Evolutionary conservation across 208 protist genomes (phyloP).

Genomic region (Leishmania martiniquensis): DNA sequence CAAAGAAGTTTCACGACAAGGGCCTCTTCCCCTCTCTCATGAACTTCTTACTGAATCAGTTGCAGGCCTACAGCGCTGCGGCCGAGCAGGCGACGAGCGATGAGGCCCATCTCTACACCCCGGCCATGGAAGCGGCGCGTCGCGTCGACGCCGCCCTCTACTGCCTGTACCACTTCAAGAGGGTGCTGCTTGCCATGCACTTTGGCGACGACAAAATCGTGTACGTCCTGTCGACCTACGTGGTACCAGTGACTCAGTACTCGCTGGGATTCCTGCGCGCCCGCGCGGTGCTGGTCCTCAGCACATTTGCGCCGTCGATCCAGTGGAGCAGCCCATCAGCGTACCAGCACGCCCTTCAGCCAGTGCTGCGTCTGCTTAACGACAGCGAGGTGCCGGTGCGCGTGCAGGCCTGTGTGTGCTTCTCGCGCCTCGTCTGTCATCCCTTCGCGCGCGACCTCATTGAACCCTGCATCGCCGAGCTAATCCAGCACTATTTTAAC

Average conservation of each 20-base stretch:
- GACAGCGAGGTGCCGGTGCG: constrained; percentile 88
- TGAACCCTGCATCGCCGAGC: constrained; percentile 80
- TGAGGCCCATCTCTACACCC: constrained; percentile 29
- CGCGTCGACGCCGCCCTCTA: constrained; percentile 78
- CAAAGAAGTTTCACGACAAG: constrained; percentile 72
- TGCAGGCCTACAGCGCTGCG: constrained; percentile 45
- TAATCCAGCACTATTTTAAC: constrained; percentile 92
- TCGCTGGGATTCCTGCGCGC: constrained; percentile 87
- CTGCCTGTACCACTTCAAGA: constrained; percentile 78
- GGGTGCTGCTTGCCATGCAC: constrained; percentile 46
- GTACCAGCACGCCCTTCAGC: constrained; percentile 62
- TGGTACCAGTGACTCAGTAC: constrained; percentile 71
- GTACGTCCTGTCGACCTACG: constrained; percentile 70
- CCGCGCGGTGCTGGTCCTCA: constrained; percentile 77
- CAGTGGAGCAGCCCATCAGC: constrained; percentile 67
- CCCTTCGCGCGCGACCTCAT: constrained; percentile 73
- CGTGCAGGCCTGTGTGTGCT: constrained; percentile 84
- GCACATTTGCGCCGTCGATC: constrained; percentile 62
- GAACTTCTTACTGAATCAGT: constrained; percentile 76
- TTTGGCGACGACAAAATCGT: constrained; percentile 84
- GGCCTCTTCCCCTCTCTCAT: constrained; percentile 59
- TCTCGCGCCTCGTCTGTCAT: constrained; percentile 84
- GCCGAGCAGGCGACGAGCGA: constrained; percentile 38
- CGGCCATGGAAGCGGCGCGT: constrained; percentile 52
- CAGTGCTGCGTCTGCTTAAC: constrained; percentile 75